Evolutionary conservation across 495 filamentous ascomycete genomes (phyloP), one percentile per base, ranked within the genome.

Genomic region (Apodospora peruviana): DNA sequence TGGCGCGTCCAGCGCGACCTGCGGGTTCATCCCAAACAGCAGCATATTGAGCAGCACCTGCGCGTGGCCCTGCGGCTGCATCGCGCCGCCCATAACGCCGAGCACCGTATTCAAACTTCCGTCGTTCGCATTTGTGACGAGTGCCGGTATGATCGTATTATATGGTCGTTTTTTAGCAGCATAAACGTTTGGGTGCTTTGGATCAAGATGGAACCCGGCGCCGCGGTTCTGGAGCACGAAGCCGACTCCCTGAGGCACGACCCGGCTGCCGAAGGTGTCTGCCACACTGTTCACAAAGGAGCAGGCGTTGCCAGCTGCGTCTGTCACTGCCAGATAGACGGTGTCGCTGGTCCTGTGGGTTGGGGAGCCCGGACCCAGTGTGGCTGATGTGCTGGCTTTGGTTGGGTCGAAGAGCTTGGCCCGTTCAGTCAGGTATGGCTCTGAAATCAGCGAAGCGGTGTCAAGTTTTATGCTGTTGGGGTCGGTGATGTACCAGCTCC

Each of bases 61-160:
- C 1, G 91, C 85, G 63, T 94, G 88, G 5, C 88, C 88, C 65
- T 93, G 88, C 0, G 88, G 88, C 65, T 94, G 88, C 89, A 94
- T 93, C 64, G 87, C 90, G 18, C 88, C 88, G 42, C 88, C 88
- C 88, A 93, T 93, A 39, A 91, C 87, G 27, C 88, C 89, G 48
- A 85, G 87, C 0, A 90, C 85, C 11, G 77, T 78, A 55, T 90
- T 79, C 34, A 94, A 65, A 16, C 70, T 80, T 23, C 48, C 52
- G 16, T 51, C 47, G 18, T 17, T 12, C 5, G 42, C 49, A 47
- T 87, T 83, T 3, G 89, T 93, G 46, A 90, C 72, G 66, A 94
- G 73, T 0, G 86, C 87, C 0, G 88, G 87, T 53, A 94, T 94
- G 64, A 94, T 93, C 48, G 88, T 94, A 61, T 93, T 88, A 60